Evolutionary conservation across 2,329 filamentous ascomycete genomes (phyloP), one percentile per base, ranked within the genome.

Genomic region (Ophiocordyceps camponoti-leonardi): DNA sequence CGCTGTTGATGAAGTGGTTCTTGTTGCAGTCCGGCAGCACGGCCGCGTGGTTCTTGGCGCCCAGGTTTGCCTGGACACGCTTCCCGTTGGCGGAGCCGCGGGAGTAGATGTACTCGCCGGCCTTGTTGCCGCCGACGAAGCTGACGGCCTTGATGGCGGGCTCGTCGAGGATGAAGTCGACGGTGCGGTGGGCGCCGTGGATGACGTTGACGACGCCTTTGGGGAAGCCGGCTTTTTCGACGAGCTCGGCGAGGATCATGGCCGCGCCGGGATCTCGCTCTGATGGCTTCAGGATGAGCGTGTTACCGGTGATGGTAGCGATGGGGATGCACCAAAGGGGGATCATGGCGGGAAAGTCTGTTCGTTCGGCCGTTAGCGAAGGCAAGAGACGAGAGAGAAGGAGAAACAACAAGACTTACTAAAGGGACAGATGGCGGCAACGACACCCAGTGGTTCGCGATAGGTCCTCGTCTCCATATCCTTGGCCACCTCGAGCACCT

Each of bases 331-430:
- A 86, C 85, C 85, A 93, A n/a, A 93, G 72, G 4, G 85, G 86
- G 61, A 93, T 92, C 85, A 93, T 93, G 54, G 85, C 85, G 41
- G 85, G 85, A 67, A 92, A 92, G 70, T 92, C 81, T 85, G 49
- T 2, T 10, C 40, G 20, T 7, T 12, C 28, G 23, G 19, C 6
- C 39, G 33, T 16, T n/a, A 26, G 20, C 6, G 11, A 3, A 7
- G 22, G 4, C 19, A 19, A 19, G 6, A 26, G 18, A 33, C 3
- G 8, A 41, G 35, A 22, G 35, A 3, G 18, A n/a, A 7, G 12
- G 23, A 44, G 22, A 26, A 31, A 8, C 8, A 14, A n/a, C 19
- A 2, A 16, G 43, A 67, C 50, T 42, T 61, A 86, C 81, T 92
- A 60, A 92, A 92, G 2, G 85, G 85, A 70, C 85, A 92, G 54